phyloP scores from a whole-genome alignment of 2,329 filamentous ascomycete species.

The Talaromyces sp. region DNA sequence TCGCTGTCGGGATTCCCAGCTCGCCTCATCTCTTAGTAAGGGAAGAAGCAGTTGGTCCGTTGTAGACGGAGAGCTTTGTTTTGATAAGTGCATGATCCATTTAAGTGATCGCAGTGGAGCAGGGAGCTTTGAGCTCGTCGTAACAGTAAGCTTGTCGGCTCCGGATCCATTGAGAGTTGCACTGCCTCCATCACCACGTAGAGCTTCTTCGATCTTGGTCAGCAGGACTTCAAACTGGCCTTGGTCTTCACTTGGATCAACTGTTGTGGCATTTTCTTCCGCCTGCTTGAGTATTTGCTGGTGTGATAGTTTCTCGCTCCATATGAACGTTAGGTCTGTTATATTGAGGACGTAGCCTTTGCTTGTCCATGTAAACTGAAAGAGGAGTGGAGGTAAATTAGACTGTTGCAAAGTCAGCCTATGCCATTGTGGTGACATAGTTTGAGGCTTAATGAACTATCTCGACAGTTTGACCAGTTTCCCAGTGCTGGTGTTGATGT shows the following conservation, averaged over 20 bases:
- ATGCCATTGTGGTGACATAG: conserved; percentile 42
- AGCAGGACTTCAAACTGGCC: conserved; percentile 60
- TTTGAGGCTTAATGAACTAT: neutral
- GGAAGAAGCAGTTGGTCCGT: conserved; percentile 57
- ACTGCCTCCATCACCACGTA: conserved; percentile 41
- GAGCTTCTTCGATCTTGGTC: conserved; percentile 55
- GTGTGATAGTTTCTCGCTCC: conserved; percentile 55
- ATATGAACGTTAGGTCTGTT: conserved; percentile 62
- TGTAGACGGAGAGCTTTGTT: conserved; percentile 44
- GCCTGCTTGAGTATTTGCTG: conserved; percentile 54
- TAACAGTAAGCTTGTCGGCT: conserved; percentile 47
- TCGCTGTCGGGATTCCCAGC: conserved; percentile 51
- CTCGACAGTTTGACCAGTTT: neutral
- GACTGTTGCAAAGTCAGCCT: conserved; percentile 32
- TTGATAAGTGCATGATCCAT: conserved; percentile 56
- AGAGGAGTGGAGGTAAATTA: conserved; percentile 41
- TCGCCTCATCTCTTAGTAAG: conserved; percentile 53
- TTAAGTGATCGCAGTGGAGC: conserved; percentile 54
- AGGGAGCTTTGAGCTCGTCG: conserved; percentile 55
- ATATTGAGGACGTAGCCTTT: conserved; percentile 56
- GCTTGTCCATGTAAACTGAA: conserved; percentile 36
- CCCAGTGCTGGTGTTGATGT: conserved; percentile 4
- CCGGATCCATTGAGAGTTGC: conserved; percentile 32
- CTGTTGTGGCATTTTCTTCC: conserved; percentile 53
- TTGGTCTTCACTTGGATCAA: conserved; percentile 61